Percentiles rank a stretch among this genome's conserved stretches.
Evolutionary conservation across 2,329 filamentous ascomycete genomes (phyloP).

Genomic region (Xylariaceae sp.): DNA sequence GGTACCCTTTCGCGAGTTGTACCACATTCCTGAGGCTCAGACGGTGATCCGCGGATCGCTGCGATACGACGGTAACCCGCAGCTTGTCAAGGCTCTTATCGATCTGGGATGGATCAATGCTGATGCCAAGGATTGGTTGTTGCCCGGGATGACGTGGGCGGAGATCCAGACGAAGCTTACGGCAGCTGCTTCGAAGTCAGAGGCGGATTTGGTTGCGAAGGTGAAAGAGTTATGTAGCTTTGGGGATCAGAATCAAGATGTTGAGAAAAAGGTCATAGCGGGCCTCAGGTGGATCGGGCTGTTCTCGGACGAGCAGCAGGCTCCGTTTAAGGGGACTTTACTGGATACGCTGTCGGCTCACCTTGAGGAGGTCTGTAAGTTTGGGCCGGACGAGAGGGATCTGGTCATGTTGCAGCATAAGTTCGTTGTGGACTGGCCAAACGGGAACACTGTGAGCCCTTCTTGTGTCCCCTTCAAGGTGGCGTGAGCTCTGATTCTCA

Average conservation of each 20-base stretch:
- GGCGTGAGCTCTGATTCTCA: neutral
- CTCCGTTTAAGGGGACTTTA: slow-evolving; percentile 58
- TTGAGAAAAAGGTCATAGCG: slow-evolving; percentile 59
- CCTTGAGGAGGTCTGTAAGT: slow-evolving; percentile 70
- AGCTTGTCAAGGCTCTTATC: slow-evolving; percentile 64
- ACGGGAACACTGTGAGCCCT: slow-evolving; percentile 43
- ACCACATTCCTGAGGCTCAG: slow-evolving; percentile 65
- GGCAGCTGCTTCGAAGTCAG: slow-evolving; percentile 8
- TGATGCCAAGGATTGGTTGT: slow-evolving; percentile 16
- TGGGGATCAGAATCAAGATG: slow-evolving; percentile 50
- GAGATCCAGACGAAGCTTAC: slow-evolving; percentile 18
- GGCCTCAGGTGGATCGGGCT: slow-evolving; percentile 63
- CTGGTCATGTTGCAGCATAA: slow-evolving; percentile 57
- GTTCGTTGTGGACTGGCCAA: slow-evolving; percentile 65
- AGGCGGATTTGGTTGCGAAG: slow-evolving; percentile 53
- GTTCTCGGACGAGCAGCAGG: slow-evolving; percentile 46
- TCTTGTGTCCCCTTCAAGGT: neutral
- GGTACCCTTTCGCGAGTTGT: slow-evolving; percentile 62
- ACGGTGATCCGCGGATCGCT: slow-evolving; percentile 66
- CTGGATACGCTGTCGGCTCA: slow-evolving; percentile 70
- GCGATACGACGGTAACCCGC: slow-evolving; percentile 66
- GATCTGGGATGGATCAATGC: slow-evolving; percentile 59
- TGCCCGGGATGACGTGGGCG: slow-evolving; percentile 20
- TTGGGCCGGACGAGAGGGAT: slow-evolving; percentile 63
- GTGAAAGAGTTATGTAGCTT: slow-evolving; percentile 62